Base-by-base conservation (phyloP, 1,284 basidiomycete genomes). In the Ganoderma sinense region DNA sequence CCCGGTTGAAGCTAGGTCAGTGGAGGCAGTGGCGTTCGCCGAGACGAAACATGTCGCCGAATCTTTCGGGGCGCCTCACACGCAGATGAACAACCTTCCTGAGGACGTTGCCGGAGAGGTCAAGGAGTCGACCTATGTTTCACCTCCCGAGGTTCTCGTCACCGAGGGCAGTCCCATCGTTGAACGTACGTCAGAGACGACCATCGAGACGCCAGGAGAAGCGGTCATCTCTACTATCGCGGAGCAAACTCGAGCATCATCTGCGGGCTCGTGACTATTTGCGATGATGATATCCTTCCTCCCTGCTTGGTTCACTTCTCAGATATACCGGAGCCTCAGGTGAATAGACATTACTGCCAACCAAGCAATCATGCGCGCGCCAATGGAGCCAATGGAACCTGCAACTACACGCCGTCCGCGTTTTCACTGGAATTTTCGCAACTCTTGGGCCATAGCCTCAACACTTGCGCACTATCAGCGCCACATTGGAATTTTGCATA, bases 401-500 rank as follows among this genome's bases (percentile, higher is more conserved):
- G 40, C 60, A 23, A 31, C 40, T 36, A 18, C 40, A 6, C 11
- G 13, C 40, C 39, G 39, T 20, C 10, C n/a, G 26, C 10, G 23
- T 14, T 11, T 51, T 51, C 48, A 51, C 29, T 55, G 36, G 20
- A 51, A 11, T 8, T 23, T 16, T 23, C 11, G 39, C 23, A n/a
- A 20, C n/a, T 20, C 31, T 58, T 59, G 33, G 29, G 10, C 45
- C 41, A 16, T 41, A 20, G 41, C 55, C 33, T 20, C 31, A 55
- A 51, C 31, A 60, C 66, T 13, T 16, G 61, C 62, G 36, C 51
- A 62, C 56, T 39, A 40, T 62, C 63, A n/a, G 33, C 43, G 59
- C 41, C 39, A 56, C 29, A 3, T 29, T 39, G 51, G 64, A 66
- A 39, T 62, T 61, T 65, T 65, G 68, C 40, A 69, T 69, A 68